Evolutionary conservation across 2,329 filamentous ascomycete species (phyloP).

Genomic region (Dothideomycetes sp.): DNA sequence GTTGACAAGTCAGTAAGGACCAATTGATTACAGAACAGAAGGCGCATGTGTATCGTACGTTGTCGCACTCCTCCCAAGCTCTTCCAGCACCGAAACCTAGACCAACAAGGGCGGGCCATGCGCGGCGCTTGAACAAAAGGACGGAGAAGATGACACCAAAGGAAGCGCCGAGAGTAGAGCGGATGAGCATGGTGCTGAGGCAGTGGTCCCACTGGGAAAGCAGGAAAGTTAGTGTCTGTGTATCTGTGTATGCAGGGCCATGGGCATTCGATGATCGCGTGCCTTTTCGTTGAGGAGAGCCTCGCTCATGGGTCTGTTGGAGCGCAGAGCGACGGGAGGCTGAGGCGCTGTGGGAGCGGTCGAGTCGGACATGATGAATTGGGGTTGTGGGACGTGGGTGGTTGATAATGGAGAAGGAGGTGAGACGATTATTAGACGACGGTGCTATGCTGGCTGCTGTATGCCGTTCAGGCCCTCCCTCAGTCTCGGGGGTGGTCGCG

Average conservation of each 20-base stretch:
- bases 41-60: conserved; percentile 31
- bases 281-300: conserved; percentile 99
- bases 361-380: conserved; percentile 47
- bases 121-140: conserved; percentile 92
- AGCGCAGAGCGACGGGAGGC: conserved; percentile 55
- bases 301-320: conserved; percentile 81
- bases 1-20: conserved; percentile 9
- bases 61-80: conserved; percentile 98
- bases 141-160: conserved; percentile 99
- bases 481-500: conserved; percentile 10
- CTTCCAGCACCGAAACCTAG: conserved; percentile 91
- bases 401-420: not conserved
- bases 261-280: conserved; percentile 24
- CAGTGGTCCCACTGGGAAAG: conserved; percentile 84
- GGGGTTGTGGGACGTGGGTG: conserved; percentile 13
- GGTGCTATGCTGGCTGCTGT: no score
- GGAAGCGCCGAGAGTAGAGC: conserved; percentile 87
- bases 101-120: conserved; percentile 94
- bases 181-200: conserved; percentile 93
- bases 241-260: no score
- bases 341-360: conserved; percentile 45
- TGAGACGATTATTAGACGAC: no score
- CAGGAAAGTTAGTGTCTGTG: conserved; percentile 19
- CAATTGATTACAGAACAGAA: not conserved
- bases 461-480: no score